These are phyloP conservation scores for Penicillium italicum DNA, from an alignment of 2,329 filamentous ascomycete species.

Conservation along the genomic window DNA sequence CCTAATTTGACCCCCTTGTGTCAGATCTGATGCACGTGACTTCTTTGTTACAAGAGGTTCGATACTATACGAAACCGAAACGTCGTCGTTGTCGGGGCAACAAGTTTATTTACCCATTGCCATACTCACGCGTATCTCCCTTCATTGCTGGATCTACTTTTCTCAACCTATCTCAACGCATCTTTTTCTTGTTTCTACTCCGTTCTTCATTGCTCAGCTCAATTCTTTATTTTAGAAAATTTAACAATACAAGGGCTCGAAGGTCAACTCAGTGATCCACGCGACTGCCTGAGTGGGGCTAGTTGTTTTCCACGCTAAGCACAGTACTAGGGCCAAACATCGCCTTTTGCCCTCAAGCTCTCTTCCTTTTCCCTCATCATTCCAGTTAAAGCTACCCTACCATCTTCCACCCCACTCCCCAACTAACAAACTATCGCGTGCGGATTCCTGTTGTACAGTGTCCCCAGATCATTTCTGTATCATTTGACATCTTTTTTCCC, in stretches of 20 bases:
- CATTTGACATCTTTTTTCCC: slow-evolving; percentile 12
- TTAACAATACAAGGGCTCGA: slow-evolving; percentile 1
- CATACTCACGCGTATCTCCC: slow-evolving; percentile 21
- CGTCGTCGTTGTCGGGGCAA: slow-evolving; percentile 51
- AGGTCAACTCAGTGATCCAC: slow-evolving; percentile 24
- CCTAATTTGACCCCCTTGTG: background rate
- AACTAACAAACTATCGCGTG: slow-evolving; percentile 13
- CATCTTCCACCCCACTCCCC: slow-evolving; percentile 11
- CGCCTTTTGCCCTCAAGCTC: slow-evolving; percentile 38
- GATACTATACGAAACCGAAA: slow-evolving; percentile 2
- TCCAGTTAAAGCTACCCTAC: slow-evolving; percentile 28
- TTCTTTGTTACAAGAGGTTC: background rate
- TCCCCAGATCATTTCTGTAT: slow-evolving; percentile 17
- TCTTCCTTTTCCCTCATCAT: slow-evolving; percentile 32
- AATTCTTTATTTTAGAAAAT: background rate
- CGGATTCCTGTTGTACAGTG: slow-evolving; percentile 10
- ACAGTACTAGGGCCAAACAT: slow-evolving; percentile 40
- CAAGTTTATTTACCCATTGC: slow-evolving; percentile 21
- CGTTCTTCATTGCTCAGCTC: background rate
- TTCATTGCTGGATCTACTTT: slow-evolving; percentile 26
- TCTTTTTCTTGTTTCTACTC: slow-evolving; percentile 10
- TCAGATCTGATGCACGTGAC: background rate
- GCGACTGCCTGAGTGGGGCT: slow-evolving; percentile 39
- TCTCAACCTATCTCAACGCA: background rate
- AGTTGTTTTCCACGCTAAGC: slow-evolving; percentile 40